Conservation (phyloP, 139 green algal species). For the Chlamydomonas schloesseri region DNA sequence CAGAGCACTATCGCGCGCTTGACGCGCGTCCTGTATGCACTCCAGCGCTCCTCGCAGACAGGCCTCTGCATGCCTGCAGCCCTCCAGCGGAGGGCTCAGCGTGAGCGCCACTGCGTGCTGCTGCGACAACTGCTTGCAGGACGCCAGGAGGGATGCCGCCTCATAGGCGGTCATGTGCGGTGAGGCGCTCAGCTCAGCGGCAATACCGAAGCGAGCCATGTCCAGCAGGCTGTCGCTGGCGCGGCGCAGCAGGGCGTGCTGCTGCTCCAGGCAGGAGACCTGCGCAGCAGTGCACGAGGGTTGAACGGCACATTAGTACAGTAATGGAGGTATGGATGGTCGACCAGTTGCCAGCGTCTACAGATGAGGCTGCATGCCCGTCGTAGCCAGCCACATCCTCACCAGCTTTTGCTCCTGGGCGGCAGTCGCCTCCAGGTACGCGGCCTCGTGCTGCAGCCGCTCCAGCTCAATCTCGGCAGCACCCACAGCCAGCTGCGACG, state of each 20-base stretch:
- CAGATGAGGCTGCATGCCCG: no score
- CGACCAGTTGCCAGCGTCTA: no score
- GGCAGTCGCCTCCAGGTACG: background rate
- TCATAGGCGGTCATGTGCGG: slow-evolving; percentile 6
- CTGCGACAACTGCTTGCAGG: slow-evolving; percentile 22
- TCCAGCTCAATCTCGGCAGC: background rate
- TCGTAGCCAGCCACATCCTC: background rate
- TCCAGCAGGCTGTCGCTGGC: slow-evolving; percentile 12
- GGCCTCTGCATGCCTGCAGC: background rate
- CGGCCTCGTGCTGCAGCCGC: slow-evolving; percentile 29
- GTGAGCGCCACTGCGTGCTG: slow-evolving; percentile 4
- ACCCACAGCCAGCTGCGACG: background rate
- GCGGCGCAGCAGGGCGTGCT: slow-evolving; percentile 13
- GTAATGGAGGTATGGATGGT: no score
- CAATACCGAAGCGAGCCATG: slow-evolving; percentile 29
- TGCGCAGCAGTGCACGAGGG: background rate
- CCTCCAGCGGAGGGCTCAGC: background rate
- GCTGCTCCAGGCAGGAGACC: background rate
- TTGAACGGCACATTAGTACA: no score
- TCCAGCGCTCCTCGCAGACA: background rate
- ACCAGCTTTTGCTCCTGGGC: slow-evolving; percentile 32
- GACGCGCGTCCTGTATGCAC: background rate
- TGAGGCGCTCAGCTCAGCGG: background rate
- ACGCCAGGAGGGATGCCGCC: background rate
- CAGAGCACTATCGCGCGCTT: background rate